These are phyloP conservation scores for Thinopyrum elongatum DNA, from an alignment of 176 grass and related monocot genomes.

Conservation along the genomic window DNA sequence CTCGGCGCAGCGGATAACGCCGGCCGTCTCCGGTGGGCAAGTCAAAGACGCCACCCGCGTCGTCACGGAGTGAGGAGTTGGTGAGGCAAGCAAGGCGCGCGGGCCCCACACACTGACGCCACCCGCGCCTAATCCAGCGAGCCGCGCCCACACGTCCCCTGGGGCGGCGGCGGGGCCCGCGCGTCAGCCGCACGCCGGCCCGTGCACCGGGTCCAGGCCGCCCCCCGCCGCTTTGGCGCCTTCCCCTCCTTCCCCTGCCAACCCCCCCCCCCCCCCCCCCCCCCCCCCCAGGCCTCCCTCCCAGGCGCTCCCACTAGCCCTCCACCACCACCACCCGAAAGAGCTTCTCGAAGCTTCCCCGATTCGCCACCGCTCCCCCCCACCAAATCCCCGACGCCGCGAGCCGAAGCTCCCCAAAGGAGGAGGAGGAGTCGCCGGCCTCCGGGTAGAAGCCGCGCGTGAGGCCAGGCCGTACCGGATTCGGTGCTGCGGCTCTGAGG, in stretches of 20 bases:
- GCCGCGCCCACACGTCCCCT: background rate
- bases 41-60: background rate
- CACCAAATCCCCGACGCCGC: background rate
- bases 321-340: background rate
- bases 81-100: background rate
- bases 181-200: background rate
- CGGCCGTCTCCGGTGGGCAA: no score
- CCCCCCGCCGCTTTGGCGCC: background rate
- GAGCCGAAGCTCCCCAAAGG: background rate
- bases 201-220: slow-evolving; percentile 3
- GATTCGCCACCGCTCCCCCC: background rate
- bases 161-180: background rate
- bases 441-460: background rate
- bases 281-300: background rate
- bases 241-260: background rate
- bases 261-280: no score
- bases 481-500: background rate
- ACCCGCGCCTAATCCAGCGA: background rate
- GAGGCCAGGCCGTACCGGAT: background rate
- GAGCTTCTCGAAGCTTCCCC: slow-evolving; percentile 36
- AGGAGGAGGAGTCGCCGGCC: background rate
- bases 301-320: background rate
- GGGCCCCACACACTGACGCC: background rate
- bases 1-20: background rate
- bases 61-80: background rate